phyloP scores from a whole-genome alignment of 305 asterid species.

The Fraxinus sp. region DNA sequence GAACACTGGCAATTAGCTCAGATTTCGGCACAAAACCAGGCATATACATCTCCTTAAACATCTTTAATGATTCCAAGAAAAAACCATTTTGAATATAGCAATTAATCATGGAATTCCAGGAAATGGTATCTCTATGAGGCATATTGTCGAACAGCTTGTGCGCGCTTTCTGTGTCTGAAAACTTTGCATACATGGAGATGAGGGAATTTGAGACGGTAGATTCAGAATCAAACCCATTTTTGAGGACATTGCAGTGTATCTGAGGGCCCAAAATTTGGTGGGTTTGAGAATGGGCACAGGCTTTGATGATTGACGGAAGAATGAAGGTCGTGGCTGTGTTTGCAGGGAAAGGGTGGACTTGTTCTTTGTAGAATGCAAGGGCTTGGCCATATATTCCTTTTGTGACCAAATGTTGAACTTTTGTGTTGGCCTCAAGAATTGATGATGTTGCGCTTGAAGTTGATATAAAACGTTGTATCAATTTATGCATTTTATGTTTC shows the following conservation, averaged over 20 bases:
- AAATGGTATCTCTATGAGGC: conserved; percentile 52
- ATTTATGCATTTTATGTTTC: conserved; percentile 25
- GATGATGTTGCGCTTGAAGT: conserved; percentile 25
- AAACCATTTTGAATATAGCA: conserved; percentile 57
- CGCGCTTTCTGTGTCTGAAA: conserved; percentile 33
- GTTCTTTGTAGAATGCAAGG: conserved; percentile 41
- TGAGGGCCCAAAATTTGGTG: conserved; percentile 44
- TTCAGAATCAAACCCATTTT: conserved; percentile 57
- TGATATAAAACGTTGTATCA: conserved; percentile 36
- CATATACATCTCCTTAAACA: conserved; percentile 51
- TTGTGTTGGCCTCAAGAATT: conserved; percentile 22
- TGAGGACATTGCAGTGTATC: conserved; percentile 52
- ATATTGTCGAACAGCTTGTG: conserved; percentile 56
- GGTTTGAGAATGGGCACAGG: conserved; percentile 52
- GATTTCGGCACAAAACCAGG: conserved; percentile 52
- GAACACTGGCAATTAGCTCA: conserved; percentile 56
- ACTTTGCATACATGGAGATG: conserved; percentile 53
- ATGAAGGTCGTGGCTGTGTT: conserved; percentile 41
- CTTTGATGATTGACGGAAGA: conserved; percentile 68
- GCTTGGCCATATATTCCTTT: conserved; percentile 42
- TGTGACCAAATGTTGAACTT: conserved; percentile 37
- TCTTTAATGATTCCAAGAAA: conserved; percentile 36
- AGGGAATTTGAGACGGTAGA: conserved; percentile 56
- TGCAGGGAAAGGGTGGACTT: conserved; percentile 47
- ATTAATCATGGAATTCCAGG: conserved; percentile 69